Evolutionary conservation across 345 rosid species (phyloP), one percentile per base, ranked within the genome.

Genomic region (Rhodamnia rubescens): DNA sequence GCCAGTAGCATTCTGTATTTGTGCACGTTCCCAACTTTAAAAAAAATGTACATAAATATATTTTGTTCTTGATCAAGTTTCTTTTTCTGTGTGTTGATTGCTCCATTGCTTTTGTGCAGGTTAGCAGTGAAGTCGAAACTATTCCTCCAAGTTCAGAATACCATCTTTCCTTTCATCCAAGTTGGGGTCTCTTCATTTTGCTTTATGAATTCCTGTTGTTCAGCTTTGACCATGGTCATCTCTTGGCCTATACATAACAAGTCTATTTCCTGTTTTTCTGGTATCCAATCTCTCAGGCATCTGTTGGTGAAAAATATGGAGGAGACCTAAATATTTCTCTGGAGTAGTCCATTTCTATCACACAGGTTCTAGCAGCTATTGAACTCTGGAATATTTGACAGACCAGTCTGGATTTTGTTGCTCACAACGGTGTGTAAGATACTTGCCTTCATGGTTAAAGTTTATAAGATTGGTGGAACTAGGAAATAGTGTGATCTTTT

Each of bases 221-320:
- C 78, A 32, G 78, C 44, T 69, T 69, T 18, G 36, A 32, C 47
- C 78, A 21, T 69, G 78, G 44, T 69, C 78, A 69, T 69, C 47
- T 8, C 13, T 69, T 32, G 78, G 78, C 78, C 44, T 32, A 36
- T 32, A 32, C 47, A 82, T n/a, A 82, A 82, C 22, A 16, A 14
- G 1, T 82, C 26, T n/a, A 10, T 9, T 27, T 42, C 5, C 57
- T 81, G 49, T 81, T 81, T 81, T 29, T 42, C 47, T 44, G 57
- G 40, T 20, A 50, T 83, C 61, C 55, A 57, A 80, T 53, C 13
- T 74, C 86, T 42, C 88, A 97, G 98, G 93, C 93, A 59, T 90
- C 90, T 83, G 90, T 95, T 83, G 89, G 87, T 90, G 96, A 92
- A 88, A 83, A 85, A 84, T 97, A 95, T 87, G 98, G 96, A 83